These are phyloP conservation scores for Colletotrichum sp. DNA, from an alignment of 2,329 filamentous ascomycete species.

Conservation along the genomic window DNA sequence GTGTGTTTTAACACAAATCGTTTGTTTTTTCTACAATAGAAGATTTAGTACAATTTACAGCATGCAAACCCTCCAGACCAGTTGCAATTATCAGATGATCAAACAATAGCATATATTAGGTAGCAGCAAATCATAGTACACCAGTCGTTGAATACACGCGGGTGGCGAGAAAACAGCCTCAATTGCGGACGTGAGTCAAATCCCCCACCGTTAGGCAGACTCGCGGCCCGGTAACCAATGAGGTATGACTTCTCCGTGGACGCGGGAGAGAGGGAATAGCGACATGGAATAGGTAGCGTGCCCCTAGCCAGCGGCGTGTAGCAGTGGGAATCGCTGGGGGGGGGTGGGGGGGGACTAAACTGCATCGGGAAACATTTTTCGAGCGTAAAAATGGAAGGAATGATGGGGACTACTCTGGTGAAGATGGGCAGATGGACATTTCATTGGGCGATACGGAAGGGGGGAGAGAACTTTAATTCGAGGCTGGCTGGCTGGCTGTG, in stretches of 20 bases:
- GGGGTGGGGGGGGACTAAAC: background rate
- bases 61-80: background rate
- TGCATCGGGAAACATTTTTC: conserved; percentile 6
- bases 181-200: background rate
- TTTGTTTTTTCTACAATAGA: background rate
- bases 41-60: background rate
- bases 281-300: background rate
- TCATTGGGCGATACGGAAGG: background rate
- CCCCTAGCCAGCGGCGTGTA: background rate
- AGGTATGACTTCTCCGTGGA: background rate
- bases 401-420: background rate
- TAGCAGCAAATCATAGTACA: background rate
- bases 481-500: background rate
- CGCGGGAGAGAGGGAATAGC: background rate
- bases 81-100: background rate
- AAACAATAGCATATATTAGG: background rate
- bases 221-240: background rate
- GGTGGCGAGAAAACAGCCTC: conserved; percentile 3
- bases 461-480: conserved; percentile 1
- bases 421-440: background rate
- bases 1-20: background rate
- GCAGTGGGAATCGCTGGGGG: background rate
- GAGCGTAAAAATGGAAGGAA: background rate
- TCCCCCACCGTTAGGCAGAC: conserved; percentile 7
- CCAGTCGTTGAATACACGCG: background rate